Base-by-base conservation (phyloP, 1,139 yeast species). In the Blastobotrys petasosporus region DNA sequence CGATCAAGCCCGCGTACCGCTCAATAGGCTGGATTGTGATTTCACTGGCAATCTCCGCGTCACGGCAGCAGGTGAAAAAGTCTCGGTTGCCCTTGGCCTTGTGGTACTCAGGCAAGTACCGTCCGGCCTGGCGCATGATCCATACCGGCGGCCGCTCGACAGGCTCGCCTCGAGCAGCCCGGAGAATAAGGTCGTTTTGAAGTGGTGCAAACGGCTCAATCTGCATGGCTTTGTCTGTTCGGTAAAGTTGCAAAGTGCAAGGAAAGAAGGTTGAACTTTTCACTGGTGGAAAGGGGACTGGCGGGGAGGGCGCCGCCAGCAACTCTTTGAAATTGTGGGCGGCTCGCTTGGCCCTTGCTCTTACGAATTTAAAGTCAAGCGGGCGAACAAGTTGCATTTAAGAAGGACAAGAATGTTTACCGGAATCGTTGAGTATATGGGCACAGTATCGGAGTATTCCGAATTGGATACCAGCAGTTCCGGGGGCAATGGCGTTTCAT, bases 71-170 rank as follows among this genome's bases (percentile, higher is more conserved):
- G 61, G 87, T 95, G 63, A 92, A 92, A 64, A 92, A 92, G 68
- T 92, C 96, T 51, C 85, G 73, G n/a, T 75, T 74, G 37, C 79
- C 95, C 64, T 92, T 92, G 40, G 81, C 97, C 62, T 80, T 77
- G 63, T 90, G 96, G 65, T 92, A 92, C 65, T 92, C 97, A 10
- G 71, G 71, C 25, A 67, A 53, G 49, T 67, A 67, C 48, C 94
- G 72, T n/a, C 94, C 94, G 2, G 92, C 94, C 70, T 84, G 94
- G 66, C 94, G 77, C 98, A 92, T 92, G 57, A 92, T 85, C 98
- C 98, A 92, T 51, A 92, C 80, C 23, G 98, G 98, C 1, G 98
- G 97, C 64, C 98, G 80, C 68, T 92, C 98, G 41, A 92, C 97
- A 55, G 71, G 71, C 63, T 90, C 95, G 44, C 83, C 74, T 50